Evolutionary conservation across 1,139 yeast genomes (phyloP), one percentile per base, ranked within the genome.

Genomic region (Pichia sp.): DNA sequence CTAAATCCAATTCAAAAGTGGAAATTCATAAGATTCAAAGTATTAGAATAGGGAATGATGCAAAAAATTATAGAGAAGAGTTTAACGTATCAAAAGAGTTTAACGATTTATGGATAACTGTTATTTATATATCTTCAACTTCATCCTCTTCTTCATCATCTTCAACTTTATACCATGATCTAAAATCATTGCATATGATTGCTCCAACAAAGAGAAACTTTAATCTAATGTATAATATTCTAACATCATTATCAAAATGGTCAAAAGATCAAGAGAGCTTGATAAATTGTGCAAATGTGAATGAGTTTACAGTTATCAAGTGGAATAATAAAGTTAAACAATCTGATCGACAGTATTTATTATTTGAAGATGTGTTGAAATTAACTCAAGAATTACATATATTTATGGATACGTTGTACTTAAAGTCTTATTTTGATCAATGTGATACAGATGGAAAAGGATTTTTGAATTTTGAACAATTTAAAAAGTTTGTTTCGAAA

Each of bases 61-160:
- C 96, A 1, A 73, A 77, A 26, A 85, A 85, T 54, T 90, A 88
- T 60, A 70, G 96, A 51, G 96, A 90, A 59, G 95, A 87, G 63
- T 76, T 86, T 54, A 82, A 83, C 42, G 76, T 89, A 1, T 77
- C 90, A 1, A 70, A 78, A 42, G 89, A 84, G 44, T 76, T 75
- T 46, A 80, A 80, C 43, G 69, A 72, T 15, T 69, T 78, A 20
- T 92, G 98, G 98, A 74, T 87, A 1, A 82, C 96, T 0, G 76
- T 92, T 30, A 78, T 87, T 15, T 90, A 87, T 60, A 29, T 39
- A 7, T 32, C 46, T 1, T 39, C 48, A n/a, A 15, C 32, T 2
- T 27, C 20, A 4, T 32, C 39, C 5, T 25, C 37, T 11, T 39
- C 43, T 3, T 26, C 23, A 6, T 35, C 27, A 18, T 36, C 26